A percentile compares a stretch with the other conserved stretches of the same genome.
Evolutionary conservation across 2,329 filamentous ascomycete species (phyloP).

Genomic region (Aspergillus sergii): DNA sequence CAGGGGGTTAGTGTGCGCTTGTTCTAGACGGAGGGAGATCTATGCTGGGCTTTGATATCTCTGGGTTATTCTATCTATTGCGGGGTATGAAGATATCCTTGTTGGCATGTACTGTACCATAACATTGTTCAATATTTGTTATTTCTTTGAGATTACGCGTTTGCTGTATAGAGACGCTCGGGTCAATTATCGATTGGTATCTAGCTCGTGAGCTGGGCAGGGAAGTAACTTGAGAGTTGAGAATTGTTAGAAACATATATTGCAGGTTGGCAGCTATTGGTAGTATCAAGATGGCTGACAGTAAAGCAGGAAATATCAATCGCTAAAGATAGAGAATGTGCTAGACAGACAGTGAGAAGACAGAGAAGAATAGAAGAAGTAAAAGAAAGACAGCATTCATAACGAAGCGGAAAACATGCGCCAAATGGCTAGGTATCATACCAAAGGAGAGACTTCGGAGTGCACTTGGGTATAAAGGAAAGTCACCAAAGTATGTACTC

Average conservation of each 20-base stretch:
- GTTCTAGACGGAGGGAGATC: neutral
- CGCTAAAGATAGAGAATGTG: conserved; percentile 15
- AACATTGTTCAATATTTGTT: conserved; percentile 1
- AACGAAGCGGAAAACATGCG: conserved; percentile 8
- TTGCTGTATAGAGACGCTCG: neutral
- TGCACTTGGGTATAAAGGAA: conserved; percentile 28
- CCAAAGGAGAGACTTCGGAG: conserved; percentile 34
- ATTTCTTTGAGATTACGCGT: neutral
- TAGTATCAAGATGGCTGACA: conserved; percentile 5
- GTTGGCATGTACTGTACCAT: conserved; percentile 10
- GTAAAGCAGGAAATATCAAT: neutral
- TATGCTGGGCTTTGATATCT: neutral
- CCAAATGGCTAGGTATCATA: conserved; percentile 8
- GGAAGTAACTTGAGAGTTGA: neutral
- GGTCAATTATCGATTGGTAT: neutral
- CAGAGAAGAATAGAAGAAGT: neutral
- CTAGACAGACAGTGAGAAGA: conserved; percentile 12
- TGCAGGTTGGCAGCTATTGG: neutral
- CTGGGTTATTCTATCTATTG: neutral
- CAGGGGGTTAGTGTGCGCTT: neutral
- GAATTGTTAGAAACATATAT: neutral
- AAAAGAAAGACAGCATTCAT: conserved; percentile 15
- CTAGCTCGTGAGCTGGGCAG: neutral
- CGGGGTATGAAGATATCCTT: neutral
- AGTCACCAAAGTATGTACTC: conserved; percentile 24